Percentiles rank a stretch among this genome's conserved stretches.
Evolutionary conservation across 1,284 basidiomycete genomes (phyloP).

Genomic region (Ustilago sp.): DNA sequence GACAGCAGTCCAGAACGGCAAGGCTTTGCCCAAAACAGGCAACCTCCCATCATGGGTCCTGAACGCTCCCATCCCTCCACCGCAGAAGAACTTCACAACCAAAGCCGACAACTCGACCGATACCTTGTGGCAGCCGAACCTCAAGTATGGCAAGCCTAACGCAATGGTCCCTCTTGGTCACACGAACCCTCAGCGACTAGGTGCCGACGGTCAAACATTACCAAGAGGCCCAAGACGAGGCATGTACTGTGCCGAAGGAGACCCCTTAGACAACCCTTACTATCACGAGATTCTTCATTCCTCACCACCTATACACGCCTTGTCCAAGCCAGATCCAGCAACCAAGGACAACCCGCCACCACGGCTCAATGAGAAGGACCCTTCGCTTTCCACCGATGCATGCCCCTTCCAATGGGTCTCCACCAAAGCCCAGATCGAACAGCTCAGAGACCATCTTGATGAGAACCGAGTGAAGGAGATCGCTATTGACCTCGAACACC

Average conservation of each 20-base stretch:
- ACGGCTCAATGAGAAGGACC: constrained; percentile 53
- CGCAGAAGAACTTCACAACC: constrained; percentile 62
- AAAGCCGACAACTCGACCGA: constrained; percentile 61
- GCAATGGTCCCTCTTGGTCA: constrained; percentile 58
- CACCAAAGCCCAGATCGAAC: constrained; percentile 74
- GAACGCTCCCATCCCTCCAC: constrained; percentile 63
- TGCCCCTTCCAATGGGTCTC: constrained; percentile 82
- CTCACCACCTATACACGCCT: constrained; percentile 66
- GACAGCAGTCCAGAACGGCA: constrained; percentile 39
- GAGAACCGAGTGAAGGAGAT: constrained; percentile 77
- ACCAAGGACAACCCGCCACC: constrained; percentile 45
- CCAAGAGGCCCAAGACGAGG: constrained; percentile 49
- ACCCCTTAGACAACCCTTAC: constrained; percentile 65
- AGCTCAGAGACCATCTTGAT: constrained; percentile 75
- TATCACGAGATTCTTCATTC: constrained; percentile 62
- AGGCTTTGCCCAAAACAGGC: constrained; percentile 47
- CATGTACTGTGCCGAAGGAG: constrained; percentile 66
- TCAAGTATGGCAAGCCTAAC: constrained; percentile 65
- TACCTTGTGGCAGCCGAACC: constrained; percentile 49
- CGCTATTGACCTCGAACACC: constrained; percentile 94
- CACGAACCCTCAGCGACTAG: constrained; percentile 18
- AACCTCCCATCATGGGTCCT: constrained; percentile 58
- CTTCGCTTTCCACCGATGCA: constrained; percentile 74
- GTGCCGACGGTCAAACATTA: constrained; percentile 21
- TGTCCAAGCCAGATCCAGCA: constrained; percentile 31